Percentiles rank a stretch among this genome's conserved stretches.
phyloP scores from a whole-genome alignment of 2,329 filamentous ascomycete species.

The Fusarium phyllophilum region DNA sequence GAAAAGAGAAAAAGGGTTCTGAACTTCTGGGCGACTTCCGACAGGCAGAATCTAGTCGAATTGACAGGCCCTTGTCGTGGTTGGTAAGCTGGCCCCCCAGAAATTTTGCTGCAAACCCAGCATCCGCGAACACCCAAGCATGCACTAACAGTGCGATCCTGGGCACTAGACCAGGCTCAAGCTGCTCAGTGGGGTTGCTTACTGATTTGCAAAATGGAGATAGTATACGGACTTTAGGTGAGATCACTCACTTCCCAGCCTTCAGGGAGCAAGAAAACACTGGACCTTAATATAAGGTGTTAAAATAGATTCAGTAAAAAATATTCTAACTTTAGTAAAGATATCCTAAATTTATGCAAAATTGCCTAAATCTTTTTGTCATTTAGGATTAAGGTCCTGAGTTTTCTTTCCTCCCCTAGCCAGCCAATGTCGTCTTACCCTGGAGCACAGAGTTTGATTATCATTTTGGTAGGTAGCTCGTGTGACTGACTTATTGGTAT shows the following conservation, averaged over 20 bases:
- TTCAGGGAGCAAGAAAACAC: no score
- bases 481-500: not conserved
- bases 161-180: not conserved
- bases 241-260: not conserved
- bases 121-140: slow-evolving; percentile 17
- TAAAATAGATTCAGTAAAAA: no score
- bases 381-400: no score
- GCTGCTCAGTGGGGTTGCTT: slow-evolving; percentile 17
- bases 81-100: slow-evolving; percentile 36
- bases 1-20: not conserved
- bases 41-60: slow-evolving; percentile 35
- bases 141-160: slow-evolving; percentile 15
- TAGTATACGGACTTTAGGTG: slow-evolving; percentile 14
- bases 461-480: not conserved
- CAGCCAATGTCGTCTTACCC: not conserved
- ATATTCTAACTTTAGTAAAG: no score
- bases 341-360: no score
- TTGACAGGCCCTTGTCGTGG: slow-evolving; percentile 22
- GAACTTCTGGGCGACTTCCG: slow-evolving; percentile 30
- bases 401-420: no score
- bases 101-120: slow-evolving; percentile 27
- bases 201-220: not conserved
- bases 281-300: no score
- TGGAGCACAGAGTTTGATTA: not conserved
- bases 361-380: no score